These are phyloP conservation scores for Hymenoscyphus scutula DNA, from an alignment of 2,329 filamentous ascomycete genomes.

Conservation along the genomic window DNA sequence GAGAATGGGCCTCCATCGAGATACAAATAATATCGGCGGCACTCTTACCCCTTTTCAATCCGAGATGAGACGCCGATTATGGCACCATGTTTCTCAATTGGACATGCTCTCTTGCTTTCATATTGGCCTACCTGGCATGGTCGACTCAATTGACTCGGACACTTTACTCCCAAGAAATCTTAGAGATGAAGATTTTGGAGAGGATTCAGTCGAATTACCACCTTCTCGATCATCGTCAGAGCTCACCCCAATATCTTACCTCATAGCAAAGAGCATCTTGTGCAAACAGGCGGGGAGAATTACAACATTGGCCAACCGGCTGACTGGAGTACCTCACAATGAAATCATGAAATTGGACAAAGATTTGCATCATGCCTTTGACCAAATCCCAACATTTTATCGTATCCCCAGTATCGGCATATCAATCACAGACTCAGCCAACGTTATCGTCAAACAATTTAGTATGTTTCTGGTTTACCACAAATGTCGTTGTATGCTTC, in stretches of 20 bases:
- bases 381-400: constrained; percentile 47
- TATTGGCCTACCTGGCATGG: constrained; percentile 65
- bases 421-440: constrained; percentile 48
- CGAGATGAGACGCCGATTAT: constrained; percentile 66
- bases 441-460: constrained; percentile 51
- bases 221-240: constrained; percentile 55
- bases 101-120: constrained; percentile 66
- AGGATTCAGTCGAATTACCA: constrained; percentile 54
- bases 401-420: constrained; percentile 48
- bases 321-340: constrained; percentile 47
- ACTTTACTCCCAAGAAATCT: constrained; percentile 60
- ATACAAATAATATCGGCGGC: constrained; percentile 40
- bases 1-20: constrained; percentile 58
- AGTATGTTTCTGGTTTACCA: constrained; percentile 52
- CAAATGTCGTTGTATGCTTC: constrained; percentile 55
- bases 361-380: constrained; percentile 46
- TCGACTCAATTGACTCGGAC: constrained; percentile 62
- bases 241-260: constrained; percentile 57
- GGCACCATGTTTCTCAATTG: constrained; percentile 55
- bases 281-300: constrained; percentile 50
- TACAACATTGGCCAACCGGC: constrained; percentile 48
- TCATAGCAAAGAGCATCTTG: constrained; percentile 50
- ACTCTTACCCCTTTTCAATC: constrained; percentile 68
- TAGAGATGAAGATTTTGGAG: constrained; percentile 63
- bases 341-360: constrained; percentile 50